Percentiles rank a stretch among this genome's conserved stretches.
These are phyloP conservation scores for Medicago lupulina DNA, from an alignment of 306 rosid genomes.

Conservation along the genomic window DNA sequence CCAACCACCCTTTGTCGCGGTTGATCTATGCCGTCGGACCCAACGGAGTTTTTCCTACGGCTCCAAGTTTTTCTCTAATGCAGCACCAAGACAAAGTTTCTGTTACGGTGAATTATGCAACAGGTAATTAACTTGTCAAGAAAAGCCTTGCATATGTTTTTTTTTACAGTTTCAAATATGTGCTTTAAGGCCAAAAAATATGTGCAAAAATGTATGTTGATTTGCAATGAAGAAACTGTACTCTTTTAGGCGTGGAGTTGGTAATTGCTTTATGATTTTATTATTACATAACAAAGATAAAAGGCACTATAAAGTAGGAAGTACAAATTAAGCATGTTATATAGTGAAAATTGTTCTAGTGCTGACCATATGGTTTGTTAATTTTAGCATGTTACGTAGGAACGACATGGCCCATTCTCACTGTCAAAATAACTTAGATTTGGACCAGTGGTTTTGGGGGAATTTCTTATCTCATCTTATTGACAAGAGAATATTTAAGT, in stretches of 20 bases:
- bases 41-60: constrained; percentile 50
- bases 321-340: not conserved
- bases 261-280: constrained; percentile 25
- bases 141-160: constrained; percentile 1
- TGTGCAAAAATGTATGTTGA: not conserved
- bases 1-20: constrained; percentile 46
- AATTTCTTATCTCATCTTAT: constrained; percentile 26
- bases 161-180: too few relatives aligned
- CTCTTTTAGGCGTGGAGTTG: constrained; percentile 16
- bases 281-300: not conserved
- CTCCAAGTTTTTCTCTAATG: constrained; percentile 52
- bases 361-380: constrained; percentile 29
- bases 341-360: not conserved
- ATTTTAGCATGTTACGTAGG: constrained; percentile 13
- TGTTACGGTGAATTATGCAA: constrained; percentile 55
- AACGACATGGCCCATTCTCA: constrained; percentile 35
- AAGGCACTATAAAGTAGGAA: not conserved
- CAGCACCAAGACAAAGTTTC: constrained; percentile 59
- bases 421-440: constrained; percentile 2
- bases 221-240: constrained; percentile 15
- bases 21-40: constrained; percentile 67
- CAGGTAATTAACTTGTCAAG: constrained; percentile 52
- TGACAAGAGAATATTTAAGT: constrained; percentile 29
- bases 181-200: too few relatives aligned
- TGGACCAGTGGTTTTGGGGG: not conserved